Conservation (phyloP, 2,329 filamentous ascomycete genomes). For the Penicillium rolfsii region DNA sequence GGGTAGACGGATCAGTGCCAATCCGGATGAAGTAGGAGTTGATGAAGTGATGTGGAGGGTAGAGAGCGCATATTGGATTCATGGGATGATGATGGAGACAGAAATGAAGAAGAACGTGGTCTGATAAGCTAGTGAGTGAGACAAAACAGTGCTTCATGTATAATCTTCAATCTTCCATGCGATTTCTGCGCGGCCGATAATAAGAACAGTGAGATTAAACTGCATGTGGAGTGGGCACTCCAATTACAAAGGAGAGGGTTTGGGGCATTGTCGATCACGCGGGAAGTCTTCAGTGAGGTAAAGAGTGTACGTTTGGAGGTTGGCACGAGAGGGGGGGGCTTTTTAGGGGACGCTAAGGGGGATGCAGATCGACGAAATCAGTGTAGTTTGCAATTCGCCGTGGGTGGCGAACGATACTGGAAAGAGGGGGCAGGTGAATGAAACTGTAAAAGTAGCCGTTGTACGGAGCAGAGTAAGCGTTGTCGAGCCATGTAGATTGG, state of each 20-base stretch:
- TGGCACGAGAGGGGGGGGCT: not conserved
- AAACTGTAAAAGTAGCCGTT: not conserved
- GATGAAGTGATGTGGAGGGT: not conserved
- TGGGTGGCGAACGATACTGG: slow-evolving; percentile 4
- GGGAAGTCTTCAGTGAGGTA: slow-evolving; percentile 19
- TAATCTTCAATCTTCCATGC: not conserved
- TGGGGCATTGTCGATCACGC: slow-evolving; percentile 30
- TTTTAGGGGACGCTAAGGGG: not conserved
- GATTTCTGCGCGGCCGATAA: not conserved
- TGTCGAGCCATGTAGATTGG: not conserved
- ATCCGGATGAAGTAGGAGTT: slow-evolving; percentile 17
- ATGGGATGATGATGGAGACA: not conserved
- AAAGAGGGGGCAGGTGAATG: not conserved
- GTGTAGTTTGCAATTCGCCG: not conserved
- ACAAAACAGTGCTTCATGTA: not conserved
- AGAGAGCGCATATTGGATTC: not conserved
- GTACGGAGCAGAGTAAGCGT: not conserved
- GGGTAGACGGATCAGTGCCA: slow-evolving; percentile 12
- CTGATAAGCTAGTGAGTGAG: not conserved
- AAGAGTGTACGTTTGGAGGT: not conserved
- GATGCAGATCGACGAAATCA: slow-evolving; percentile 9
- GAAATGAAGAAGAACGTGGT: not conserved
- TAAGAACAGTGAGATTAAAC: not conserved
- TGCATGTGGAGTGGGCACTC: too few species aligned
- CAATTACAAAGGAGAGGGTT: not conserved